Base-by-base conservation (phyloP, 306 rosid genomes). In the Trifolium fragiferum region DNA sequence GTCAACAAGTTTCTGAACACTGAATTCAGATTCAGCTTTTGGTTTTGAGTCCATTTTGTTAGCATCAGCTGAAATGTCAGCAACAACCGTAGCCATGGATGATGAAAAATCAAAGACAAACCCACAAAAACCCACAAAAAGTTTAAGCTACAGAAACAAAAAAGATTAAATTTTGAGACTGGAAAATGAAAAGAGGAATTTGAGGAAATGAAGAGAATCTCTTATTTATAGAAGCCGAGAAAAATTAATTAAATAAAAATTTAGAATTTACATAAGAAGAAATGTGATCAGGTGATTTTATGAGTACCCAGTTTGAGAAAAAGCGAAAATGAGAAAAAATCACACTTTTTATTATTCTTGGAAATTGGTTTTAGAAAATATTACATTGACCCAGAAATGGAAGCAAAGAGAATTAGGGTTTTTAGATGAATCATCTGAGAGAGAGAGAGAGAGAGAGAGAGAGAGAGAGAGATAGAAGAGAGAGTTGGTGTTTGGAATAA, bases 51-150 rank as follows among this genome's bases (percentile, higher is more conserved):
- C 97, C 86, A 91, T 80, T 84, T 84, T 88, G 83, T 83, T 84
- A 87, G 93, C 87, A 89, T 93, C 98, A 76, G 65, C 82, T 72
- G 89, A 67, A 77, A 89, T 78, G 86, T 88, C 97, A 84, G 90
- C 93, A 80, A 90, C 91, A 82, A 92, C 96, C 78, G 93, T 92
- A 77, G 97, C 97, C 98, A 93, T 93, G 57, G 87, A 82, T 41
- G 87, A 82, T 41, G 40, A 21, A 41, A 63, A 68, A 81, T 80
- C 85, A 73, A 77, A 84, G 65, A 40, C 78, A 65, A 68, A 12
- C 81, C 54, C 72, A 37, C 74, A 66, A 47, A 50, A 77, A 59
- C 21, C 27, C 66, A 67, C 76, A 76, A 68, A 67, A 76, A 78
- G 54, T 66, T 40, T n/a, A 19, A 40, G 59, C 55, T 68, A 6